Base-by-base conservation (phyloP, 352 stramenopile genomes). In the Globisporangium emineosum region DNA sequence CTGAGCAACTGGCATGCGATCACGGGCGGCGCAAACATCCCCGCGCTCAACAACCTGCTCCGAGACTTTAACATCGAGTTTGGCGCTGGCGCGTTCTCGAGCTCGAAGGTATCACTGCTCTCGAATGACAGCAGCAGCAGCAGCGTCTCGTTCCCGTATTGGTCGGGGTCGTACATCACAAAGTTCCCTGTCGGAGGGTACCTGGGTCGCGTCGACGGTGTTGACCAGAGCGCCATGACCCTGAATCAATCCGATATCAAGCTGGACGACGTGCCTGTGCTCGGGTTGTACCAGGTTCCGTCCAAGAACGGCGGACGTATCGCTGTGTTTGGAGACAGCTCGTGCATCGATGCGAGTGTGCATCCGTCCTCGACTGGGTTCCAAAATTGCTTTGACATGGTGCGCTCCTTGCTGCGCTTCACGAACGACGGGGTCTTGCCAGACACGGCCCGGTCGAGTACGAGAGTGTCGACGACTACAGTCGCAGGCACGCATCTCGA, bases 1-100 rank as follows among this genome's bases (percentile, higher is more conserved):
- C 66, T 93, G 32, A 92, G 81, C 54, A 74, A 83, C n/a, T 95
- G 87, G 87, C 72, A 72, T 21, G 78, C 87, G n/a, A 78, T 90
- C 62, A 91, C 81, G 0, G 87, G 87, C 23, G 87, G 85, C 3
- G 74, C 87, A 10, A 95, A 95, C 52, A 67, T 95, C 6, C 85
- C 83, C 2, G 87, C 80, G 1, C 71, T 95, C 43, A 94, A 95
- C 54, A 64, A 60, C 1, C 67, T 95, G 7, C 52, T 95, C 5
- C 60, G 68, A 0, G 77, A 81, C 33, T 94, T 93, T 53, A 77
- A 81, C 64, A 88, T 94, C 29, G 71, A 79, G 17, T 79, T 95
- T 40, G 86, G 77, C 25, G 65, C 86, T 32, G 72, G 74, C 32
- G 79, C 86, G 9, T 69, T 87, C 15, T 86, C 81, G 27, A 90